Percentiles rank a stretch among this genome's conserved stretches.
phyloP scores from a whole-genome alignment of 2,329 filamentous ascomycete species.

The Grosmannia penicillata region DNA sequence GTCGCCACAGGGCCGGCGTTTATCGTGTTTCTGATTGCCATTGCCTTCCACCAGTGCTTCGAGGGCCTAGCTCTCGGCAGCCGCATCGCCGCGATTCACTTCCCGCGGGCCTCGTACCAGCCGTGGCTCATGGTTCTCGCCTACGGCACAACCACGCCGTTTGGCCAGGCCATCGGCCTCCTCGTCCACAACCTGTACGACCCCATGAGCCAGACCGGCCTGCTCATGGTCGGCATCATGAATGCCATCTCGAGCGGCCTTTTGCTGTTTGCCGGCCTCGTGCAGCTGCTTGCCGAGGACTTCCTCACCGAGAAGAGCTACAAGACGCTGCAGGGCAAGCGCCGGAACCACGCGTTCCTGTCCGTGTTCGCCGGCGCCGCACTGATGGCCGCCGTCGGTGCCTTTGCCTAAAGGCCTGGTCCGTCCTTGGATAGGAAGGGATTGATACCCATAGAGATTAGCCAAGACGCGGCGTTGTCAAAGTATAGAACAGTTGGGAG shows the following conservation, averaged over 20 bases:
- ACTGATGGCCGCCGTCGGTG: conserved; percentile 58
- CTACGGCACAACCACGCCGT: conserved; percentile 62
- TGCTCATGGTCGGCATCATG: conserved; percentile 75
- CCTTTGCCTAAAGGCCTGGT: conserved; percentile 41
- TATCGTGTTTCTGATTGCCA: conserved; percentile 64
- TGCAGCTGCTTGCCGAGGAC: conserved; percentile 74
- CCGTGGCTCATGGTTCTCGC: conserved; percentile 75
- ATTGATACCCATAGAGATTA: too few species aligned
- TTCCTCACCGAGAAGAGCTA: conserved; percentile 67
- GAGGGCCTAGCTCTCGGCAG: conserved; percentile 77
- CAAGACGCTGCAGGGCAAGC: conserved; percentile 45
- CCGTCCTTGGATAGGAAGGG: too few species aligned
- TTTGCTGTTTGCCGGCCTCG: conserved; percentile 67
- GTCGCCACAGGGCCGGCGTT: conserved; percentile 70
- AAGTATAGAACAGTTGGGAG: too few species aligned
- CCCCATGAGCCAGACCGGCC: conserved; percentile 57
- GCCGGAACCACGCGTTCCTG: conserved; percentile 45
- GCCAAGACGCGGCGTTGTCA: too few species aligned
- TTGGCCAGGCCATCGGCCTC: conserved; percentile 73
- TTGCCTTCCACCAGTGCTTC: conserved; percentile 77
- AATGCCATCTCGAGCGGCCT: conserved; percentile 74
- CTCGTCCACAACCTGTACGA: conserved; percentile 68
- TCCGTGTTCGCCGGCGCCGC: conserved; percentile 49
- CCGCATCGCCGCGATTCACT: conserved; percentile 71
- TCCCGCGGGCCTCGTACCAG: conserved; percentile 55